These are phyloP conservation scores for Opeltia flavorubescens DNA, from an alignment of 495 filamentous ascomycete species.

Conservation along the genomic window DNA sequence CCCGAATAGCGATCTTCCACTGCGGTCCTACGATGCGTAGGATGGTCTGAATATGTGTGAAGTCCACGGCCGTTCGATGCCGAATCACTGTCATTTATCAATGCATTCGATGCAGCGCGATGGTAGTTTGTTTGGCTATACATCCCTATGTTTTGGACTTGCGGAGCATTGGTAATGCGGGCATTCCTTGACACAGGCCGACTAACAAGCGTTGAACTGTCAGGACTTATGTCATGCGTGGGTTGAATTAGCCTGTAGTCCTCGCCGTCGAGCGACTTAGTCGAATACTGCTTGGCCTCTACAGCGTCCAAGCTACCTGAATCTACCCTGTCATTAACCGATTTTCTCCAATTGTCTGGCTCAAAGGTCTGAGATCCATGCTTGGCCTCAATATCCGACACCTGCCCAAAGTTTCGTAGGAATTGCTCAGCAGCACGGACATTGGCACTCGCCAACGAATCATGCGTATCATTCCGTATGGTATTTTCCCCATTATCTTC, in stretches of 20 bases:
- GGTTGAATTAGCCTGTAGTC: background rate
- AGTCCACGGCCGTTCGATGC: background rate
- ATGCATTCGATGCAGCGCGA: background rate
- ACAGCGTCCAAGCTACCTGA: too few relatives aligned
- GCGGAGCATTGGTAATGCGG: background rate
- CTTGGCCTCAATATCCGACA: background rate
- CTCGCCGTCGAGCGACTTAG: too few relatives aligned
- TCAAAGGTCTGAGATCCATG: background rate
- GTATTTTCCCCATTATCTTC: background rate
- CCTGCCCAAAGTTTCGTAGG: background rate
- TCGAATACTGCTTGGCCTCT: too few relatives aligned
- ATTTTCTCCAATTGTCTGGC: background rate
- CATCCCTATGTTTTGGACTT: background rate
- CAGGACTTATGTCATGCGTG: background rate
- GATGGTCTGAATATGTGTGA: background rate
- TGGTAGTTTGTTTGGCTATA: background rate
- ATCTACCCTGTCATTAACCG: background rate
- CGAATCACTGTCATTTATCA: background rate
- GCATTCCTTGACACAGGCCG: background rate
- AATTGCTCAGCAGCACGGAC: background rate
- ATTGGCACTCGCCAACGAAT: background rate
- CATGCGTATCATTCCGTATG: background rate
- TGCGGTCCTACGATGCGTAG: background rate
- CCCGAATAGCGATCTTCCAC: slow-evolving; percentile 3
- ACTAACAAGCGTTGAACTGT: background rate